These are phyloP conservation scores for Metahyphopichia silvanorum DNA, from an alignment of 805 yeast species.

Conservation along the genomic window DNA sequence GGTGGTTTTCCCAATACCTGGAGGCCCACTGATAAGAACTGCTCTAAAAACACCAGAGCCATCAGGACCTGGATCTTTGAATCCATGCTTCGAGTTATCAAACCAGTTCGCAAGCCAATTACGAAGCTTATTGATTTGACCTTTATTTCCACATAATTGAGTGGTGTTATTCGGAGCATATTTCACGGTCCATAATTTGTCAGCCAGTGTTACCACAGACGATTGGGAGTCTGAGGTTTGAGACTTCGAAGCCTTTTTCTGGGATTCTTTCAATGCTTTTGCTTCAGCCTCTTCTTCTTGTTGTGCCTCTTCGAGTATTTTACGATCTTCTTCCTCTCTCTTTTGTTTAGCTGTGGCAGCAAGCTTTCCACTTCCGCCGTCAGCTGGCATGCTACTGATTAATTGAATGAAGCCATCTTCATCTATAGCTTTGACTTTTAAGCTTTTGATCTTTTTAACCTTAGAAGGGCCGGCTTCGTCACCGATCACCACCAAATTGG, in stretches of 20 bases:
- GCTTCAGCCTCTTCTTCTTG: slow-evolving; percentile 40
- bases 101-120: slow-evolving; percentile 83
- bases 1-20: slow-evolving; percentile 82
- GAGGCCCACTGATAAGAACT: slow-evolving; percentile 82
- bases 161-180: slow-evolving; percentile 78
- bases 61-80: slow-evolving; percentile 56
- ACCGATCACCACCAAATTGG: slow-evolving; percentile 87
- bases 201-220: slow-evolving; percentile 44
- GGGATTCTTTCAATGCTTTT: slow-evolving; percentile 11
- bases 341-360: slow-evolving; percentile 74
- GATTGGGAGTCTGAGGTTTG: slow-evolving; percentile 4
- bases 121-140: slow-evolving; percentile 60
- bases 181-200: slow-evolving; percentile 86
- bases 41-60: slow-evolving; percentile 76
- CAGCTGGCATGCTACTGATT: slow-evolving; percentile 77
- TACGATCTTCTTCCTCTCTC: slow-evolving; percentile 62
- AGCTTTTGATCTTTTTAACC: slow-evolving; percentile 70
- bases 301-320: slow-evolving; percentile 42
- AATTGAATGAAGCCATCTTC: slow-evolving; percentile 83
- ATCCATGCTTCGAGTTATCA: slow-evolving; percentile 48
- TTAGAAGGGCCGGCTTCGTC: slow-evolving; percentile 98
- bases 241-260: slow-evolving; percentile 2
- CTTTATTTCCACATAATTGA: slow-evolving; percentile 91
- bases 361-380: slow-evolving; percentile 82
- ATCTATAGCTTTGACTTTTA: slow-evolving; percentile 74